A percentile compares a stretch with the other conserved stretches of the same genome.
These are phyloP conservation scores for Lachnellula occidentalis DNA, from an alignment of 2,329 filamentous ascomycete species.

Conservation along the genomic window DNA sequence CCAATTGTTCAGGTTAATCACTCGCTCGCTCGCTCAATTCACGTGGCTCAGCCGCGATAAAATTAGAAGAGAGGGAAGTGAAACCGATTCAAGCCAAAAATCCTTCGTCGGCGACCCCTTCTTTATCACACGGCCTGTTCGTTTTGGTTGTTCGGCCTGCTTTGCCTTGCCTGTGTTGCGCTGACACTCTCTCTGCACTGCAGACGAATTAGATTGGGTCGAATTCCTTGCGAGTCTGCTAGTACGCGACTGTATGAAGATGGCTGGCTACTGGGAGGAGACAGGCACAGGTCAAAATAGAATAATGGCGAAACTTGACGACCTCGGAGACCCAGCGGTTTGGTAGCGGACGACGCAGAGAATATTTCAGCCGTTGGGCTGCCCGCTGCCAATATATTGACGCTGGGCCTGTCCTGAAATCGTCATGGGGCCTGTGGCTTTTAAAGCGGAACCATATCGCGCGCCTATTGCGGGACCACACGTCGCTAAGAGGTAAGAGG, in stretches of 20 bases:
- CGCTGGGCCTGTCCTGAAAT: conserved; percentile 21
- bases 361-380: conserved; percentile 23
- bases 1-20: neutral
- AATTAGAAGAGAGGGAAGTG: conserved; percentile 16
- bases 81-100: conserved; percentile 8
- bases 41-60: conserved; percentile 25
- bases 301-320: neutral
- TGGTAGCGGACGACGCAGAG: conserved; percentile 29
- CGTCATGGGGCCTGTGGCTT: conserved; percentile 24
- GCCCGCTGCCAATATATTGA: conserved; percentile 29
- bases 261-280: neutral
- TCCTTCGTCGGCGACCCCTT: conserved; percentile 3
- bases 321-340: conserved; percentile 21
- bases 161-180: neutral
- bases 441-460: conserved; percentile 19
- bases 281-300: neutral
- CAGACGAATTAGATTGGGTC: neutral
- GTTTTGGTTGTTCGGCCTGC: neutral
- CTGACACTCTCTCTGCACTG: neutral
- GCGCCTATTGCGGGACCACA: conserved; percentile 27
- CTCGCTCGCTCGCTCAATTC: conserved; percentile 11
- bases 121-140: conserved; percentile 1
- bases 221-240: neutral
- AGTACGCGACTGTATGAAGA: neutral
- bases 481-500: conserved; percentile 19